Percentiles rank a stretch among this genome's conserved stretches.
Conservation (phyloP, 805 yeast species). For the Starmera quercuum region DNA sequence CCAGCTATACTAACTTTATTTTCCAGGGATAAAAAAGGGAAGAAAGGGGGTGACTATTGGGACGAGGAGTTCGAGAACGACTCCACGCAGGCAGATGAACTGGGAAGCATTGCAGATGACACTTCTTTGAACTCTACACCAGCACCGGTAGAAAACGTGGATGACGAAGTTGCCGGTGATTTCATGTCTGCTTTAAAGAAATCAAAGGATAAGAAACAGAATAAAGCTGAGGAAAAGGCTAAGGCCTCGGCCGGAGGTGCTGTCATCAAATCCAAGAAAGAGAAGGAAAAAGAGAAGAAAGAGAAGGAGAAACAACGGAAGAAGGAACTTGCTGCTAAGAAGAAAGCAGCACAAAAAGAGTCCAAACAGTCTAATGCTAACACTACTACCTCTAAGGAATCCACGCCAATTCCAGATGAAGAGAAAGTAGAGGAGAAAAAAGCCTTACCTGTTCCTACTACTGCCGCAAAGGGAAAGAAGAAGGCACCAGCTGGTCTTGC, state of each 20-base stretch:
- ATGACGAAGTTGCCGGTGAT: constrained; percentile 49
- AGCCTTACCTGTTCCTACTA: constrained; percentile 8
- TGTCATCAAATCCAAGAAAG: constrained; percentile 83
- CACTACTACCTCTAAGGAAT: constrained; percentile 5
- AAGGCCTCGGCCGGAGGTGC: constrained; percentile 46
- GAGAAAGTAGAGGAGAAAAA: constrained; percentile 12
- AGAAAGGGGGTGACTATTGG: constrained; percentile 71
- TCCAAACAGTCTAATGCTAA: constrained; percentile 36
- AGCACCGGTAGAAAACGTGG: constrained; percentile 24
- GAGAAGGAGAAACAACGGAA: constrained; percentile 85
- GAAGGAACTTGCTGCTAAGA: constrained; percentile 82
- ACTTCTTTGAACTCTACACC: constrained; percentile 16
- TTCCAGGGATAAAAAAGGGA: constrained; percentile 49
- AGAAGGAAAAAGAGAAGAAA: constrained; percentile 90
- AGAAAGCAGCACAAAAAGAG: constrained; percentile 63
- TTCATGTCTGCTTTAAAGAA: constrained; percentile 78
- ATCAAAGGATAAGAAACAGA: constrained; percentile 69
- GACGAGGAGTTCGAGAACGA: constrained; percentile 63
- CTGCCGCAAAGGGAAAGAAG: constrained; percentile 54
- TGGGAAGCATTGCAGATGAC: constrained; percentile 30
- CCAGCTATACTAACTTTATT: neutral
- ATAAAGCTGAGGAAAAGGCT: constrained; percentile 55
- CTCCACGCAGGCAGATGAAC: constrained; percentile 44
- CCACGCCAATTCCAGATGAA: neutral
- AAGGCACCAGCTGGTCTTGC: constrained; percentile 89